Percentiles rank a stretch among this genome's conserved stretches.
phyloP scores from a whole-genome alignment of 768 basidiomycete species.

The Sporobolomyces roseus region DNA sequence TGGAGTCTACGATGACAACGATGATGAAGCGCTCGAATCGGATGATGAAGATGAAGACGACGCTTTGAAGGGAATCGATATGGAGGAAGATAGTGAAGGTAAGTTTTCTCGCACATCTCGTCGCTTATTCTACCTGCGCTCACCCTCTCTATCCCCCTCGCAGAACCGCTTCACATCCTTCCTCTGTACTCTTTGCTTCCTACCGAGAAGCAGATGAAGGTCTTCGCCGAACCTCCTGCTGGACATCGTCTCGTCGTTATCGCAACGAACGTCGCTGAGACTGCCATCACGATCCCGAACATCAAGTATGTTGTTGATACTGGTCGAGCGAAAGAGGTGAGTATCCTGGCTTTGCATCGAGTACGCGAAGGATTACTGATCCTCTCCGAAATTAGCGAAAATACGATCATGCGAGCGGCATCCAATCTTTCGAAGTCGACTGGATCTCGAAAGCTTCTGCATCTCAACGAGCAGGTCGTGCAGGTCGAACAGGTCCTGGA shows the following conservation, averaged over 20 bases:
- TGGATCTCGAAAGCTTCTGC: conserved; percentile 97
- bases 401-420: conserved; percentile 72
- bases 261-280: conserved; percentile 94
- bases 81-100: conserved; percentile 62
- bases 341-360: neutral
- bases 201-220: conserved; percentile 89
- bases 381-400: conserved; percentile 57
- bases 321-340: conserved; percentile 88
- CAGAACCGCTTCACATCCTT: conserved; percentile 89
- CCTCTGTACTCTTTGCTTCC: conserved; percentile 89
- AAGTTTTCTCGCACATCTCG: neutral
- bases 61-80: conserved; percentile 52
- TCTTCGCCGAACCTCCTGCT: conserved; percentile 77
- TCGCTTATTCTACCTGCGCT: conserved; percentile 48
- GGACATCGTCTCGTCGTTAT: conserved; percentile 84
- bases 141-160: conserved; percentile 34
- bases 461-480: conserved; percentile 88
- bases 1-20: conserved; percentile 62
- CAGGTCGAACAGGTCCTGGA: conserved; percentile 94
- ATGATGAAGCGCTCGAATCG: conserved; percentile 58
- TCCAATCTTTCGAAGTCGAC: conserved; percentile 84
- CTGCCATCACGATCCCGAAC: conserved; percentile 91
- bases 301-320: conserved; percentile 98
- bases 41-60: conserved; percentile 70
- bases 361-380: neutral